Conservation (phyloP, 805 yeast species). For the Hanseniaspora pseudoguilliermondii region DNA sequence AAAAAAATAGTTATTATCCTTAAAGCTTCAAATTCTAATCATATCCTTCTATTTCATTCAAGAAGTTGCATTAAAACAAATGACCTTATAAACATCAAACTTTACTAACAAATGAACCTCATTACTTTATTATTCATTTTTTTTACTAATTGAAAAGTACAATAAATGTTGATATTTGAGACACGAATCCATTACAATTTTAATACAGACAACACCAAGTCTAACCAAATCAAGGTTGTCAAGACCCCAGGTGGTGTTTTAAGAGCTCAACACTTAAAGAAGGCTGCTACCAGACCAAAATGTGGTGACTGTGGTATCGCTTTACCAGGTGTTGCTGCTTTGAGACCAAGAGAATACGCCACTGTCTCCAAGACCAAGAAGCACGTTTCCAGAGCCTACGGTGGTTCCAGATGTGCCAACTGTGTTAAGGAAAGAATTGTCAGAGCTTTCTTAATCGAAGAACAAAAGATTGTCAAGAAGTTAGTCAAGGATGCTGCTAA, state of each 20-base stretch:
- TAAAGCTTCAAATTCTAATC: not conserved
- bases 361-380: conserved; percentile 88
- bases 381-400: conserved; percentile 99
- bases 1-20: too few species aligned
- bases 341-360: conserved; percentile 98
- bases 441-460: conserved; percentile 99
- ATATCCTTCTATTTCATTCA: not conserved
- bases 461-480: conserved; percentile 99
- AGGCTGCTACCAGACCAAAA: conserved; percentile 73
- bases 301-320: conserved; percentile 80
- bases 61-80: not conserved
- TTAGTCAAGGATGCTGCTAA: conserved; percentile 92
- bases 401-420: conserved; percentile 97
- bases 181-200: not conserved
- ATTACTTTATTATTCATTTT: not conserved
- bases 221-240: conserved; percentile 98
- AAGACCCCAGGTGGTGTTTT: conserved; percentile 99
- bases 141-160: not conserved
- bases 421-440: conserved; percentile 98
- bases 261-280: conserved; percentile 95
- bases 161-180: not conserved
- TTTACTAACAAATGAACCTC: not conserved
- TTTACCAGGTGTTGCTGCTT: conserved; percentile 78
- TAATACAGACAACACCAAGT: conserved; percentile 85
- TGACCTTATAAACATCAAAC: not conserved